These are phyloP conservation scores for Fusarium praegraminearum DNA, from an alignment of 2,329 filamentous ascomycete genomes.

Conservation along the genomic window DNA sequence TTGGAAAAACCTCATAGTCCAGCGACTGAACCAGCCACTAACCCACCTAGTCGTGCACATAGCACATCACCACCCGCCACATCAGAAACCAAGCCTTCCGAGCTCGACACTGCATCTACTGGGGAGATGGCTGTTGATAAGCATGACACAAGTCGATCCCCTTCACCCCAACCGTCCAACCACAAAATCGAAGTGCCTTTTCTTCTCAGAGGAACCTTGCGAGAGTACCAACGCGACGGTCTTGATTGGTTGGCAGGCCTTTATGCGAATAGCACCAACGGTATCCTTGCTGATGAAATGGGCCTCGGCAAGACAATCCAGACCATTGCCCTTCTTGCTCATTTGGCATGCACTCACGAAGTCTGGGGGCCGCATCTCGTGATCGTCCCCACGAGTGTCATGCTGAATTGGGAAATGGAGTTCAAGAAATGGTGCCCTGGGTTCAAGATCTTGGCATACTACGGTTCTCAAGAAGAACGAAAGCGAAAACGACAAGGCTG, in stretches of 20 bases:
- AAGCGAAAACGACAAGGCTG: constrained; percentile 92
- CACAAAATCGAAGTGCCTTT: constrained; percentile 81
- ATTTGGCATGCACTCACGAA: constrained; percentile 88
- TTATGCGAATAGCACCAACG: constrained; percentile 92
- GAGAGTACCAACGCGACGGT: constrained; percentile 97
- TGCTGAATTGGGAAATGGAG: constrained; percentile 99
- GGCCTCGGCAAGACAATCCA: constrained; percentile 98
- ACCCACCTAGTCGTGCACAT: constrained; percentile 56
- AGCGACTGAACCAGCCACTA: constrained; percentile 59
- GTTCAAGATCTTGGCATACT: constrained; percentile 98
- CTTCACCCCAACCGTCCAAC: constrained; percentile 50
- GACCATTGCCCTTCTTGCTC: constrained; percentile 92
- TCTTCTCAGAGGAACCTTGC: constrained; percentile 85
- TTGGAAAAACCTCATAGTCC: constrained; percentile 52
- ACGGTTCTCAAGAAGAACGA: constrained; percentile 92
- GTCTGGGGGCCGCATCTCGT: constrained; percentile 97
- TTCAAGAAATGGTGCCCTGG: constrained; percentile 99
- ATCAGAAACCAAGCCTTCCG: constrained; percentile 65
- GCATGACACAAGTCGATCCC: constrained; percentile 50
- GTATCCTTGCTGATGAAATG: constrained; percentile 98
- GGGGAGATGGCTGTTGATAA: constrained; percentile 52
- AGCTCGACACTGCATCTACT: constrained; percentile 59
- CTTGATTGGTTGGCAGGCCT: constrained; percentile 95
- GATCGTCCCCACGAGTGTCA: constrained; percentile 96
- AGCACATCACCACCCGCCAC: constrained; percentile 61